These are phyloP conservation scores for Solanum hybrid DNA, from an alignment of 305 asterid genomes.

Conservation along the genomic window DNA sequence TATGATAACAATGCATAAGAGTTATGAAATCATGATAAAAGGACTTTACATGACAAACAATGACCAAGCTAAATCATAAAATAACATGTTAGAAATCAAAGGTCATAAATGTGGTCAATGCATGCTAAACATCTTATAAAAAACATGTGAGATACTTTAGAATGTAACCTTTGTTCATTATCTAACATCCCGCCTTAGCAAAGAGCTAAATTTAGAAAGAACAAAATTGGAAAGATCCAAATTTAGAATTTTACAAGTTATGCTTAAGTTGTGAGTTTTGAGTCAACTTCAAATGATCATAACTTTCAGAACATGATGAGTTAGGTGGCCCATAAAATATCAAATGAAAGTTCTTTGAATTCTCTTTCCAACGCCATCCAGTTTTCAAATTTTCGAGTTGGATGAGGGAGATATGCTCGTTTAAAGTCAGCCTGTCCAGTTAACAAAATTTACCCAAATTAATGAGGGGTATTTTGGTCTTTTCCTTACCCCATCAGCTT, in stretches of 20 bases:
- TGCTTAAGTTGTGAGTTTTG: background rate
- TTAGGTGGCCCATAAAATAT: background rate
- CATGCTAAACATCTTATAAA: background rate
- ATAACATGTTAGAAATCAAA: background rate
- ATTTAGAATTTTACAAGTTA: background rate
- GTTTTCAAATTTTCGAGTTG: background rate
- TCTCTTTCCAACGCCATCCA: background rate
- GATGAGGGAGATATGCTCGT: background rate
- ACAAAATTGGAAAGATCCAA: background rate
- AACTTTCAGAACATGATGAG: background rate
- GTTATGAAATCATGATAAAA: background rate
- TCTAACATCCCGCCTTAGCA: background rate
- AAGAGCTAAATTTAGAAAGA: background rate
- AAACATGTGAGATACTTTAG: background rate
- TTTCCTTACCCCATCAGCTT: background rate
- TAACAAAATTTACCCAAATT: too few species aligned
- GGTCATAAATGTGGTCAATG: background rate
- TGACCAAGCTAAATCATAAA: background rate
- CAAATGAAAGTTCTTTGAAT: background rate
- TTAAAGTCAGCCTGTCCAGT: background rate
- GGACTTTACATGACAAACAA: background rate
- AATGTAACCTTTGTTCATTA: background rate
- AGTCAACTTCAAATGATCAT: background rate
- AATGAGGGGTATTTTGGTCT: background rate
- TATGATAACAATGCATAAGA: background rate